Evolutionary conservation across 2,329 filamentous ascomycete genomes (phyloP).

Genomic region (Trichophyton schoenleinii): DNA sequence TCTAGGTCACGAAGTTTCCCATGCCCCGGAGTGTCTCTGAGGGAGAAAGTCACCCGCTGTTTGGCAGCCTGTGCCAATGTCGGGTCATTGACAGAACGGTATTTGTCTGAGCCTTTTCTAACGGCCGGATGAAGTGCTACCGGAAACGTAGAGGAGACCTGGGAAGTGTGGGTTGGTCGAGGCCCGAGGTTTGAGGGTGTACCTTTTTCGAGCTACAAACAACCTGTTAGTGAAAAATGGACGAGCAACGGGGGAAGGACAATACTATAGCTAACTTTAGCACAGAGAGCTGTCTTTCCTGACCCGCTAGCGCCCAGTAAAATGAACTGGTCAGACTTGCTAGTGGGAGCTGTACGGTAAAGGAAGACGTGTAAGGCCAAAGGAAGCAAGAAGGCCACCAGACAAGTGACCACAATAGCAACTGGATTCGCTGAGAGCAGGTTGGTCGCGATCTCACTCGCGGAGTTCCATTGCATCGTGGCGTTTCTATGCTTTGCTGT

Average conservation of each 20-base stretch:
- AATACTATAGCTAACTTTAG: conserved; percentile 43
- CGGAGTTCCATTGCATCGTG: conserved; percentile 23
- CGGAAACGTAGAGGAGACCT: conserved; percentile 45
- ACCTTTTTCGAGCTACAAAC: conserved; percentile 29
- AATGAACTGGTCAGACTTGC: conserved; percentile 60
- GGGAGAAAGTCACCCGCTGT: conserved; percentile 27
- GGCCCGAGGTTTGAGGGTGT: conserved; percentile 30
- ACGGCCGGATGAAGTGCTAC: conserved; percentile 43
- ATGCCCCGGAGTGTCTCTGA: conserved; percentile 77
- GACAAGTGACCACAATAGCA: conserved; percentile 51
- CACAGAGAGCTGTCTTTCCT: conserved; percentile 83
- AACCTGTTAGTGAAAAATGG: neutral
- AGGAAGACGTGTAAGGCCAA: conserved; percentile 64
- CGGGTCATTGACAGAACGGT: conserved; percentile 53
- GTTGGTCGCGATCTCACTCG: conserved; percentile 28
- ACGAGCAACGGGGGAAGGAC: neutral
- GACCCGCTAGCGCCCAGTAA: conserved; percentile 67
- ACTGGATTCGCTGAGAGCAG: conserved; percentile 33
- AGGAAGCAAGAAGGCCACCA: conserved; percentile 61
- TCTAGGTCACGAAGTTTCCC: conserved; percentile 68
- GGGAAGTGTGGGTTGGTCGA: conserved; percentile 48
- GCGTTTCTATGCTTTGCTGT: neutral
- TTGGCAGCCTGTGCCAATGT: conserved; percentile 43
- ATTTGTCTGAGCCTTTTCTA: conserved; percentile 46
- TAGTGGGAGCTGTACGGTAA: conserved; percentile 50